Base-by-base conservation (phyloP, 805 yeast species). In the Metschnikowia orientalis region DNA sequence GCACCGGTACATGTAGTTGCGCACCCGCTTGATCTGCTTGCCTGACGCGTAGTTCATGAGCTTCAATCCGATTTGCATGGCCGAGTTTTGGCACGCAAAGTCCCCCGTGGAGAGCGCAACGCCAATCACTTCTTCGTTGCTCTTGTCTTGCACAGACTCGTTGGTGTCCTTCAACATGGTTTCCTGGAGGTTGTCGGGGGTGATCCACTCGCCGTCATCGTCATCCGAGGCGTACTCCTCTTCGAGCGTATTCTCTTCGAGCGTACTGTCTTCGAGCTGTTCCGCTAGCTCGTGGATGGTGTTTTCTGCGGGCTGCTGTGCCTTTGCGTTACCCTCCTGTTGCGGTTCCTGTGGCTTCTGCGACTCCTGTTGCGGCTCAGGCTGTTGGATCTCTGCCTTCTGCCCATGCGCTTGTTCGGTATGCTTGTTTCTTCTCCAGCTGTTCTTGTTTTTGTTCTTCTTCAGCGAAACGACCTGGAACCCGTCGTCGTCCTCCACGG, bases 71-170 rank as follows among this genome's bases (percentile, higher is more conserved):
- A 92, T 71, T 58, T 90, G 97, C 63, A 92, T 69, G 1, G 95
- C 75, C 10, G 89, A 95, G 59, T 92, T 92, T 59, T 92, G 99
- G 51, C 90, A 86, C 2, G 99, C 97, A 63, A 90, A 92, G 75
- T 92, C 99, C 17, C 95, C 95, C 0, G 97, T 83, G 0, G 95
- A 81, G 30, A 92, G 61, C 2, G 97, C 98, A 12, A 81, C 92
- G 42, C 79, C 74, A 37, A 81, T 71, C 11, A 54, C 50, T 11
- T 62, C 60, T n/a, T 35, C 36, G 8, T 34, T 32, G 9, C 61
- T 49, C 13, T 60, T 33, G 26, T 62, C 71, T 32, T 54, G 56
- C 7, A 76, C 67, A 37, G 73, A 71, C 50, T 80, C 87, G 24
- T 81, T 48, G 68, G 43, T 73, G 48, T 86, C 90, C 52, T 78